Percentiles rank a stretch among this genome's conserved stretches.
Conservation (phyloP, 2,329 filamentous ascomycete genomes). For the Colletotrichum australisinense region DNA sequence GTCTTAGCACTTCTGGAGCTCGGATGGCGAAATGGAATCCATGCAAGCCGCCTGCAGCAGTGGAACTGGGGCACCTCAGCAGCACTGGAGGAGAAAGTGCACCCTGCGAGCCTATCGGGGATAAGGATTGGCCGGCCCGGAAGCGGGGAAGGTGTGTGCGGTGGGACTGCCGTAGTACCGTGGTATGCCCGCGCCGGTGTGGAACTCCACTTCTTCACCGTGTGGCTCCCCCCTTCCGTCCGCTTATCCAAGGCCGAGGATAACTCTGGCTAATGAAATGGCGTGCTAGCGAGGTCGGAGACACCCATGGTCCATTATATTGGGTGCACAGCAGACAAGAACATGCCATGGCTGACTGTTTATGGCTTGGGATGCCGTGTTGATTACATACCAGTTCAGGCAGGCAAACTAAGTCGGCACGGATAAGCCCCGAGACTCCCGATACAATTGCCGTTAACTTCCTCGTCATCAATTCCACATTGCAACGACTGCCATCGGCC, state of each 20-base stretch:
- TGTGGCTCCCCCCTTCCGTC: neutral
- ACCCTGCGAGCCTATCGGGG: slow-evolving; percentile 21
- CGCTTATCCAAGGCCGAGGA: slow-evolving; percentile 13
- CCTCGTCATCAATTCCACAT: neutral
- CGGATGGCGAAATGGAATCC: slow-evolving; percentile 31
- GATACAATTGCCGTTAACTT: neutral
- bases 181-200: slow-evolving; percentile 9
- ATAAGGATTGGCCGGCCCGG: slow-evolving; percentile 36
- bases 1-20: slow-evolving; percentile 35
- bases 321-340: neutral
- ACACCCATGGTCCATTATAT: neutral
- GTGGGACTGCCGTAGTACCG: neutral
- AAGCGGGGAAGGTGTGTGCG: slow-evolving; percentile 14
- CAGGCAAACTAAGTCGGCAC: neutral
- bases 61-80: too few species aligned
- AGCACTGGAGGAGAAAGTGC: slow-evolving; percentile 24
- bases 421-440: neutral
- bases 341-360: neutral
- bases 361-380: neutral
- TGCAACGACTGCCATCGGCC: too few species aligned
- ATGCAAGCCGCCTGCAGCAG: slow-evolving; percentile 9
- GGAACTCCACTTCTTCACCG: slow-evolving; percentile 22
- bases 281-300: neutral
- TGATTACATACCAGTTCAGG: neutral
- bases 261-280: neutral